Evolutionary conservation across 2,329 filamentous ascomycete species (phyloP).

Genomic region (Trichoderma koningii): DNA sequence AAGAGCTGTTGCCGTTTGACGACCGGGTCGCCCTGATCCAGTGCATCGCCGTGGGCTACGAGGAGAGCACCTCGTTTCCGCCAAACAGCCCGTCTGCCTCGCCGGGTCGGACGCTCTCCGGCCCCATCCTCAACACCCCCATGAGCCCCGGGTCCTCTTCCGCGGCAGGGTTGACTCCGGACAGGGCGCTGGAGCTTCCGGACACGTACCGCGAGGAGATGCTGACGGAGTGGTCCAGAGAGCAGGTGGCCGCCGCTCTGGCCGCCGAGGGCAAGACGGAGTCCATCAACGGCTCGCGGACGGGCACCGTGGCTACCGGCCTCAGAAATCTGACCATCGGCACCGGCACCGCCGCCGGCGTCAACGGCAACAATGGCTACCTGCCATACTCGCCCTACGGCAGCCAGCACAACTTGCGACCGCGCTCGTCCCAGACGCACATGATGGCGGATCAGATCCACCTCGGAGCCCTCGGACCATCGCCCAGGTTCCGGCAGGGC

Average conservation of each 20-base stretch:
- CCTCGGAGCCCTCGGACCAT: slow-evolving; percentile 36
- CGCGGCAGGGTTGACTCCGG: slow-evolving; percentile 36
- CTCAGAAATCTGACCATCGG: slow-evolving; percentile 62
- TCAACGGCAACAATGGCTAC: slow-evolving; percentile 45
- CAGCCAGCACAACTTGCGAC: slow-evolving; percentile 54
- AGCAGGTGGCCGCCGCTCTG: slow-evolving; percentile 67
- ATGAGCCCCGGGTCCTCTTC: slow-evolving; percentile 43
- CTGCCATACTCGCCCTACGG: slow-evolving; percentile 50
- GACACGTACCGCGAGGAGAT: slow-evolving; percentile 71
- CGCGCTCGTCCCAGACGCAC: slow-evolving; percentile 48
- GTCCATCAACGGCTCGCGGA: slow-evolving; percentile 75
- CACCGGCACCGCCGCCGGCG: slow-evolving; percentile 30
- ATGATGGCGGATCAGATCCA: slow-evolving; percentile 35
- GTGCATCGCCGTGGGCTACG: slow-evolving; percentile 72
- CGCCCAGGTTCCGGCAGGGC: slow-evolving; percentile 53
- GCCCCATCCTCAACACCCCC: slow-evolving; percentile 60
- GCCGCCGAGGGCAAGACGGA: slow-evolving; percentile 70
- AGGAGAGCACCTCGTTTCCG: slow-evolving; percentile 62
- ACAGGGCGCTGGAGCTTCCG: slow-evolving; percentile 61
- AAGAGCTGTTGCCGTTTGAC: slow-evolving; percentile 73
- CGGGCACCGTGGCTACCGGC: slow-evolving; percentile 58
- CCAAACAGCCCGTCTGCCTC: slow-evolving; percentile 70
- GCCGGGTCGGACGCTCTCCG: slow-evolving; percentile 64
- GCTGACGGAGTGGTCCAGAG: slow-evolving; percentile 77
- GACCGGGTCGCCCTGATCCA: slow-evolving; percentile 71